A percentile compares a stretch with the other conserved stretches of the same genome.
Evolutionary conservation across 805 yeast genomes (phyloP).

Genomic region (Vanderwaltozyma tropicalis): DNA sequence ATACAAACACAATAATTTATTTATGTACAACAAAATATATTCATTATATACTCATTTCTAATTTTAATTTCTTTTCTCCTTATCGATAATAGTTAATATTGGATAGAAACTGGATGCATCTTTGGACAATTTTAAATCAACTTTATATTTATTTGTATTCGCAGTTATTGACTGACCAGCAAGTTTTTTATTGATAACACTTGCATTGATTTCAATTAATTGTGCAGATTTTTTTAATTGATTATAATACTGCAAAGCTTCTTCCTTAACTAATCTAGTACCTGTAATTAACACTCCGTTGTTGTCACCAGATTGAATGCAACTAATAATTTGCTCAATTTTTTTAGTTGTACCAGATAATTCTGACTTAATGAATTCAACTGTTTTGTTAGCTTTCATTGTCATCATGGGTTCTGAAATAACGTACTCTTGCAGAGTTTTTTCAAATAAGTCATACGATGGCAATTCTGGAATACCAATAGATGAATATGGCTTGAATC

Average conservation of each 20-base stretch:
- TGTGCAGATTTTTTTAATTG: constrained; percentile 13
- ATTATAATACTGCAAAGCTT: constrained; percentile 25
- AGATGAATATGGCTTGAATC: constrained; percentile 71
- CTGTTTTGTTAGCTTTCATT: constrained; percentile 9
- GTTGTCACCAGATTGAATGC: constrained; percentile 15
- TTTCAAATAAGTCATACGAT: constrained; percentile 28
- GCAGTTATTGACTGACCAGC: not conserved
- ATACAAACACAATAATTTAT: too few species aligned
- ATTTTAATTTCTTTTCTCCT: not conserved
- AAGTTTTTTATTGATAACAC: constrained; percentile 4
- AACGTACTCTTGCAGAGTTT: constrained; percentile 10
- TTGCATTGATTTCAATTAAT: constrained; percentile 9
- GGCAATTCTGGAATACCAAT: constrained; percentile 72
- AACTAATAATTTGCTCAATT: constrained; percentile 9
- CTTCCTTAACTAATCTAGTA: constrained; percentile 20
- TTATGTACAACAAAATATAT: too few species aligned
- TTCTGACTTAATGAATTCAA: constrained; percentile 13
- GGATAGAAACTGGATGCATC: constrained; percentile 18
- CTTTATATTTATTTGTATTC: not conserved
- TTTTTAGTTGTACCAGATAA: constrained; percentile 7
- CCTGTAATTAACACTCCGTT: constrained; percentile 18
- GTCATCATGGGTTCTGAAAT: constrained; percentile 15
- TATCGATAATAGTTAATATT: constrained; percentile 7
- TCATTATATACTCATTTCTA: not conserved
- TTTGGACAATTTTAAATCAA: constrained; percentile 3